Evolutionary conservation across 331 rosid genomes (phyloP), one percentile per base, ranked within the genome.

Genomic region (Phaseolus coccineus): DNA sequence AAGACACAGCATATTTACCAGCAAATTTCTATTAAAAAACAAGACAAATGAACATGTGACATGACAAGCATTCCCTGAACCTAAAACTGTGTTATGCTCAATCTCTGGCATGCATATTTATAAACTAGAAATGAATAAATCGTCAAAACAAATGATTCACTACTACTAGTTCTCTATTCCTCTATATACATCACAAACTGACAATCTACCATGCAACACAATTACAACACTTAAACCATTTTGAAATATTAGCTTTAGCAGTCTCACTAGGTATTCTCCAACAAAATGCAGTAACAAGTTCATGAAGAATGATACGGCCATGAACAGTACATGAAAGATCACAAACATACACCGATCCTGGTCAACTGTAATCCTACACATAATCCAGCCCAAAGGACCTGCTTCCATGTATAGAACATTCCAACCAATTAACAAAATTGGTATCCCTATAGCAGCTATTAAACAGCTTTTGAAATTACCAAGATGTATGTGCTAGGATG

Each of bases 61-160:
- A 13, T 33, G 25, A 33, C 33, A 10, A 71, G 35, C 53, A 79
- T 59, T 59, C 73, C 71, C 19, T 25, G 42, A 33, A 58, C 55
- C 72, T 31, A 30, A 37, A 44, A 44, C 28, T 13, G 31, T 13
- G 16, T 55, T n/a, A 48, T 42, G 47, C 31, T 55, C 8, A 28
- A 64, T 50, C 28, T 52, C 57, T 9, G 50, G 11, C 67, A 52
- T 24, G 14, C 40, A 3, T 13, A 28, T 28, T 59, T 59, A 62
- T 42, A 6, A 31, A 47, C 47, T 55, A 77, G 58, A 77, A 27
- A 62, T 27, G 58, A 27, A 31, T 37, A 55, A n/a, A 16, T 35
- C n/a, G 28, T 35, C 14, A 63, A 33, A 42, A 37, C 46, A 13
- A 19, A 42, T 33, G 4, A 14, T 35, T 64, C 19, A 33, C 6